These are phyloP conservation scores for Phytophthora vignae DNA, from an alignment of 352 stramenopile species.

Conservation along the genomic window DNA sequence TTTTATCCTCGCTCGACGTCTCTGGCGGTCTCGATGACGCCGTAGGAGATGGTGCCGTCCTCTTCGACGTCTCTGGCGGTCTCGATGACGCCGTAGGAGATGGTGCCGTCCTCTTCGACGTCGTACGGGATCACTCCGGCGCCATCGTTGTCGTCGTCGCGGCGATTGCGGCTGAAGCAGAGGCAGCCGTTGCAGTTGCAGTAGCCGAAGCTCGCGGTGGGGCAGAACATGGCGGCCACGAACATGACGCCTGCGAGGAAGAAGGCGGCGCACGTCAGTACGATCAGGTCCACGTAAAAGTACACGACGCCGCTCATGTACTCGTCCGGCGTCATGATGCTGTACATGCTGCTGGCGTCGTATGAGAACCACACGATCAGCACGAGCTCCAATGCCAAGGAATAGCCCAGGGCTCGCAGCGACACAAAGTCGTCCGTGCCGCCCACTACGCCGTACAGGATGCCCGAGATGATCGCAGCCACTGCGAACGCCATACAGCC, in stretches of 20 bases:
- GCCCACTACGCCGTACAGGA: slow-evolving; percentile 37
- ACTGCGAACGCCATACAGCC: slow-evolving; percentile 41
- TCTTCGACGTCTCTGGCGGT: slow-evolving; percentile 22
- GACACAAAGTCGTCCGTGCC: slow-evolving; percentile 39
- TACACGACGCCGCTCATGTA: slow-evolving; percentile 77
- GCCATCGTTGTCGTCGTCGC: slow-evolving; percentile 24
- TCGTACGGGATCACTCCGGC: slow-evolving; percentile 35
- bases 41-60: too few species aligned
- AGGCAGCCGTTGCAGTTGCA: slow-evolving; percentile 47
- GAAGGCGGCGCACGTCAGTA: slow-evolving; percentile 51
- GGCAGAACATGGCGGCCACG: slow-evolving; percentile 40
- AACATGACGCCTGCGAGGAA: slow-evolving; percentile 47
- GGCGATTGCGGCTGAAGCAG: slow-evolving; percentile 33
- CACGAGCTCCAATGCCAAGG: slow-evolving; percentile 51
- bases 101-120: slow-evolving; percentile 31
- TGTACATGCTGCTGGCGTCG: slow-evolving; percentile 65
- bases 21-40: too few species aligned
- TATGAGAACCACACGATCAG: slow-evolving; percentile 64
- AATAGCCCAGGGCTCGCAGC: slow-evolving; percentile 45
- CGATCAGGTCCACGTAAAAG: slow-evolving; percentile 72
- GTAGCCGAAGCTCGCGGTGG: slow-evolving; percentile 40
- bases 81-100: slow-evolving; percentile 31
- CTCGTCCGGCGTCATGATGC: slow-evolving; percentile 65
- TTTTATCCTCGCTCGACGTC: slow-evolving; percentile 33
- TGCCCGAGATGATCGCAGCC: slow-evolving; percentile 27